Evolutionary conservation across 306 rosid species (phyloP), one percentile per base, ranked within the genome.

Genomic region (Lupinus albus): DNA sequence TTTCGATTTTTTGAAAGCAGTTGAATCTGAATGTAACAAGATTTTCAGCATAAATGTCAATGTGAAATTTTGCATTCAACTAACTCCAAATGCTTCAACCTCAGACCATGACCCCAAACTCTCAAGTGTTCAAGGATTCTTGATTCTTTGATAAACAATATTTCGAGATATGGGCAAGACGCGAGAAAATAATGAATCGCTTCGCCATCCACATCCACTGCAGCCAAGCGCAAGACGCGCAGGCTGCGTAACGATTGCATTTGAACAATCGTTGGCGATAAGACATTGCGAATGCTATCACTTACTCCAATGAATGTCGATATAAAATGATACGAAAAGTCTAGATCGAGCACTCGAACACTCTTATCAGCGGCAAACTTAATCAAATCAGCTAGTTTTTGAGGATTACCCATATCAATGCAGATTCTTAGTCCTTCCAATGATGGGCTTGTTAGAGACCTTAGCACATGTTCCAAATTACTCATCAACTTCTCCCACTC

Each of bases 321-420:
- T 2, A 17, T 6, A 12, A 38, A 61, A 9, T 63, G 7, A 3
- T 38, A 61, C 0, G 54, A 21, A 0, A 28, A 73, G 32, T 73
- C 64, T 1, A 63, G 25, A 9, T 72, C 64, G 4, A 62, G 52
- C 2, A 28, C 9, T 72, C 25, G 14, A 41, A 62, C 77, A 36
- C 42, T 4, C 36, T 52, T 51, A 8, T 30, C 6, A 10, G 38
- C 32, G 30, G 71, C 64, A 52, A 38, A 72, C 55, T 15, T 2
- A 7, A 72, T 0, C 64, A 62, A 52, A 0, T 63, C 57, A 21
- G 11, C 46, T 4, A 72, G 0, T 42, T 51, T 72, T 5, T 0
- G 0, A 15, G 77, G 77, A 20, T 73, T 42, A 0, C 77, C 57
- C 47, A 73, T 1, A 12, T 73, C 77, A 15, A 63, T 16, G 62